Evolutionary conservation across 805 yeast species (phyloP), one percentile per base, ranked within the genome.

Genomic region (Barnettozyma wickerhamii): DNA sequence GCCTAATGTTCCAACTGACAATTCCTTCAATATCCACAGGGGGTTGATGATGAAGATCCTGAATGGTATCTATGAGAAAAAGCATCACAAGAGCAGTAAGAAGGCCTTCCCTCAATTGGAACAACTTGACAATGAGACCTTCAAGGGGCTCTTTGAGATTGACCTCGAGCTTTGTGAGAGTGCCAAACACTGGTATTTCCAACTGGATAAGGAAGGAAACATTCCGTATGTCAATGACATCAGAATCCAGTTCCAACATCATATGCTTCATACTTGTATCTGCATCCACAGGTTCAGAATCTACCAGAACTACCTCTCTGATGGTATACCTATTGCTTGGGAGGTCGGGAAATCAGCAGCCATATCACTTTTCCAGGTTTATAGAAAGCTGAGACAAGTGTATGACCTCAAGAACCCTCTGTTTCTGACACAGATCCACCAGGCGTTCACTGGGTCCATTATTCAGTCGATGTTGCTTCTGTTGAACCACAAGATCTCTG

Each of bases 391-490:
- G 19, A 47, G 60, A 34, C 44, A 47, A 17, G 40, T 46, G 7
- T 52, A 51, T 35, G 53, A 50, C 34, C 35, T 49, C 37, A 50
- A 43, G 39, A 54, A 56, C 20, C 58, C 62, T 2, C 36, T 50
- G 29, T 60, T 60, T 29, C 40, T 60, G 14, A 46, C 63, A 14
- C 63, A 58, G 41, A 59, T 61, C 13, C 61, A 62, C 37, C 66
- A 62, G 37, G 28, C 58, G 0, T 62, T 60, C 45, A 54, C 64
- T 7, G 63, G 64, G 3, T 50, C 63, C 3, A 55, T 61, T 20
- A 51, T 60, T 10, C 66, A 60, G 40, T 54, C 63, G 3, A 56
- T 61, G 55, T 45, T 62, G 46, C 32, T 62, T 4, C 33, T 60
- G 31, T 42, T 60, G 23, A 49, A 50, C 32, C 38, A 41, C 10